Conservation (phyloP, 441 rosid genomes). For the Kokia cookei region DNA sequence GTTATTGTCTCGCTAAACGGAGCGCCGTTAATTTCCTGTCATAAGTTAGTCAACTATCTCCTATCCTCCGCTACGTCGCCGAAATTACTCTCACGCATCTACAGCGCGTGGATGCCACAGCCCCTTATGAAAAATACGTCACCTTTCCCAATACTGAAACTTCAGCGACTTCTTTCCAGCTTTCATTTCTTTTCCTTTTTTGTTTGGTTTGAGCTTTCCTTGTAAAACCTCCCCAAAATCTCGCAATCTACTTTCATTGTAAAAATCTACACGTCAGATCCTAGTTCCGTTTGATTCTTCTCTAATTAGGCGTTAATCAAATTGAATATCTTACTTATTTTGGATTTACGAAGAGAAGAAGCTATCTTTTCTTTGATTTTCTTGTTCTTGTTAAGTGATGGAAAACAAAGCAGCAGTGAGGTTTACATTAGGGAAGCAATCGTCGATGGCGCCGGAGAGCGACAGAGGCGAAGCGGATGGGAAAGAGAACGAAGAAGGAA, state of each 20-base stretch:
- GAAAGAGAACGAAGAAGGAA: constrained; percentile 30
- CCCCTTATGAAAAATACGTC: neutral
- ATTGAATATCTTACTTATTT: neutral
- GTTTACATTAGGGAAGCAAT: constrained; percentile 52
- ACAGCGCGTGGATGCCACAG: neutral
- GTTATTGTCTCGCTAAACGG: neutral
- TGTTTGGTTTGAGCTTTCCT: neutral
- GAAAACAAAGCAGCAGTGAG: constrained; percentile 41
- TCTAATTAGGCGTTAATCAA: neutral
- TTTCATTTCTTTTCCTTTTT: neutral
- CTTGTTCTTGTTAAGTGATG: constrained; percentile 22
- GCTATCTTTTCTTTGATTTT: neutral
- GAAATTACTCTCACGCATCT: neutral
- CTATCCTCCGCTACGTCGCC: neutral
- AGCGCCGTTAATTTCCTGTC: neutral
- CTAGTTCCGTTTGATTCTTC: neutral
- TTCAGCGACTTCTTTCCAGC: neutral
- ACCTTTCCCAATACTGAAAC: neutral
- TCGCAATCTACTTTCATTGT: neutral
- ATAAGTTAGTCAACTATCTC: neutral
- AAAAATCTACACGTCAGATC: neutral
- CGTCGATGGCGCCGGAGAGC: constrained; percentile 73
- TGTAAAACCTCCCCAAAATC: neutral
- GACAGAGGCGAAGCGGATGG: constrained; percentile 23
- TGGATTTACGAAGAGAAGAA: neutral